Evolutionary conservation across 306 rosid species (phyloP).

Genomic region (barrel medic (Medicago truncatula)): MtrunA17r5.0-ANR NC_053047.1:10496501-10497000

Average conservation of each 20-base stretch:
- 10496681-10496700: no score
- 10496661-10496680: background rate
- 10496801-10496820: background rate
- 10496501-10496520: no score
- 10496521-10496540: background rate
- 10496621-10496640: background rate
- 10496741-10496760: constrained; percentile 7
- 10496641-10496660: background rate
- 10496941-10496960: constrained; percentile 26
- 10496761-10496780: background rate
- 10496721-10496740: constrained; percentile 13
- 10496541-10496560: background rate
- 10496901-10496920: background rate
- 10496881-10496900: background rate
- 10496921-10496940: constrained; percentile 18
- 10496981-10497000: constrained; percentile 5
- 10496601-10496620: background rate
- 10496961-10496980: constrained; percentile 22
- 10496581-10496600: background rate
- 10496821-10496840: background rate
- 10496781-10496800: background rate
- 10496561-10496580: background rate
- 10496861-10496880: no score
- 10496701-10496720: background rate
- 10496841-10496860: background rate